Conservation (phyloP, 176 grass and related monocot species). For the Oryza coarctata region DNA sequence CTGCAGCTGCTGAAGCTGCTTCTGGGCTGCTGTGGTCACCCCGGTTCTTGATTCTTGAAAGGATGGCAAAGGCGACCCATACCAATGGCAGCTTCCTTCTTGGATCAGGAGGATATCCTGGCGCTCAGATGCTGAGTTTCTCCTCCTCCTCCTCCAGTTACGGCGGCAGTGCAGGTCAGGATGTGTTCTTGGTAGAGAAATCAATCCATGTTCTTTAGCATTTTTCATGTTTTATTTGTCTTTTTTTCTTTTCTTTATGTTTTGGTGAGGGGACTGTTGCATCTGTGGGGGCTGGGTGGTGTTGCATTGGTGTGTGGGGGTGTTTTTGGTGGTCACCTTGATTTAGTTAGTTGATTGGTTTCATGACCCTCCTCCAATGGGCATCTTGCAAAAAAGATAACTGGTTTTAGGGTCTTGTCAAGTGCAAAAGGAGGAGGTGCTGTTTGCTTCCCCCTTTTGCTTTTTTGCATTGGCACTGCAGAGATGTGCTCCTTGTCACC, state of each 20-base stretch:
- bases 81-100: background rate
- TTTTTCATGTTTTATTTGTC: background rate
- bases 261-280: background rate
- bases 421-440: background rate
- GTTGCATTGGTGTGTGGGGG: background rate
- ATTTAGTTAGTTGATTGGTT: background rate
- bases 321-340: background rate
- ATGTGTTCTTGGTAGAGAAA: background rate
- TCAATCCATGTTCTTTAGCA: background rate
- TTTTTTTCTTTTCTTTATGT: background rate
- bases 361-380: background rate
- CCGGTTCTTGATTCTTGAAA: background rate
- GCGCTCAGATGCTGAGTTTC: slow-evolving; percentile 1
- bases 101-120: background rate
- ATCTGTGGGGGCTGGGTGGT: slow-evolving; percentile 9
- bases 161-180: background rate
- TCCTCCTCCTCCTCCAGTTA: background rate
- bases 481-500: background rate
- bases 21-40: background rate
- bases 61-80: slow-evolving; percentile 1
- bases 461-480: background rate
- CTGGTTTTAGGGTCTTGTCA: background rate
- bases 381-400: slow-evolving; percentile 9
- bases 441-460: background rate
- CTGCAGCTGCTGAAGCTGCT: background rate